Evolutionary conservation across 129 eudicot genomes (phyloP), one percentile per base, ranked within the genome.

Genomic region (Deinandra increscens): DNA sequence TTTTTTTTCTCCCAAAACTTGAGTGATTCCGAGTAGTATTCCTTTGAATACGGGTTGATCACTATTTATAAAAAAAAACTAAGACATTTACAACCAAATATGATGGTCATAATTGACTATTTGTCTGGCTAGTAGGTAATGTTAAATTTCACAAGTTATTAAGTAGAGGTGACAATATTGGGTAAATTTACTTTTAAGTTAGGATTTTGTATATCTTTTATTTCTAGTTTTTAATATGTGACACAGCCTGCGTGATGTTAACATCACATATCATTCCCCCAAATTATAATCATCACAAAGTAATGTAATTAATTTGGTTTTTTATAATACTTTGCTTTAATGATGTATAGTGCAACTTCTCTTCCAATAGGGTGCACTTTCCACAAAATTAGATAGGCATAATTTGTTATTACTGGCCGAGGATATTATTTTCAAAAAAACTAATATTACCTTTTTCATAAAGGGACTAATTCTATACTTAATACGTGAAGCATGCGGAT

Each of bases 401-500:
- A 13, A 26, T 43, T 66, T 43, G 7, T 66, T 56, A 11, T 11
- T 56, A 26, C 12, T n/a, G n/a, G n/a, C 6, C 4, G 34, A 5
- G 43, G 12, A 38, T 54, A 38, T 69, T 19, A 13, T 63, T 46
- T 50, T 22, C 18, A 73, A 55, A 63, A 33, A 39, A n/a, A n/a
- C n/a, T 63, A 54, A 54, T 65, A 39, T 54, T 14, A 9, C 64
- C 63, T 68, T 76, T 67, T 68, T 41, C 56, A 14, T 53, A 62
- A 59, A 60, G 62, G 75, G 68, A 59, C 80, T 60, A 44, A 69
- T 76, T 68, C 75, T 60, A 48, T 58, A 68, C 29, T 34, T 48
- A 64, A 68, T 76, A 60, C 43, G 20, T 58, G 55, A 75, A 68
- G 75, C 75, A 68, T 67, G 75, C 75, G 70, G 75, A 45, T 68